Evolutionary conservation across 2,329 filamentous ascomycete genomes (phyloP).

Genomic region (Bipolaris sorokiniana): DNA sequence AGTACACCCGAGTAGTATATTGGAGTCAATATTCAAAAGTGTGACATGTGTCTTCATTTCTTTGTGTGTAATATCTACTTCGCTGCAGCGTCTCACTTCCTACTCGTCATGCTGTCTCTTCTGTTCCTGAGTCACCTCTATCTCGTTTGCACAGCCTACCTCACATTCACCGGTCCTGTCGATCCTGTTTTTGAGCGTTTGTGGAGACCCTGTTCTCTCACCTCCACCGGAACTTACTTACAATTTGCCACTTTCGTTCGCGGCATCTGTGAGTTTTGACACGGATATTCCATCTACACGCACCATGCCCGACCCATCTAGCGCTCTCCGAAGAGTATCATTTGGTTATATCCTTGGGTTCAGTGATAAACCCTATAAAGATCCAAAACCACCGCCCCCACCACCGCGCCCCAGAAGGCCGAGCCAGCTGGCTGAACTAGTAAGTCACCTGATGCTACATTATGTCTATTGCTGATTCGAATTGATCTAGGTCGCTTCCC

Average conservation of each 20-base stretch:
- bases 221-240: neutral
- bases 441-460: neutral
- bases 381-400: slow-evolving; percentile 19
- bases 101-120: neutral
- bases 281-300: neutral
- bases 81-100: no score
- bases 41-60: no score
- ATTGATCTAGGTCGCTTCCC: slow-evolving; percentile 28
- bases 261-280: neutral
- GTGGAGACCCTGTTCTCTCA: neutral
- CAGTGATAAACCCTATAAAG: slow-evolving; percentile 40
- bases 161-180: neutral
- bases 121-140: neutral
- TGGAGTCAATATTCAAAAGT: no score
- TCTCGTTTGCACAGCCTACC: neutral
- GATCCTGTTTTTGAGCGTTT: neutral
- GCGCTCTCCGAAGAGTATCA: slow-evolving; percentile 27
- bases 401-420: slow-evolving; percentile 8
- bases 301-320: slow-evolving; percentile 24
- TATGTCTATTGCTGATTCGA: neutral
- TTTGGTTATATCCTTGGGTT: slow-evolving; percentile 39
- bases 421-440: slow-evolving; percentile 22
- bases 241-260: neutral
- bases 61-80: neutral
- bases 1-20: no score